These are phyloP conservation scores for Lactarius indigo DNA, from an alignment of 768 basidiomycete species.

Conservation along the genomic window DNA sequence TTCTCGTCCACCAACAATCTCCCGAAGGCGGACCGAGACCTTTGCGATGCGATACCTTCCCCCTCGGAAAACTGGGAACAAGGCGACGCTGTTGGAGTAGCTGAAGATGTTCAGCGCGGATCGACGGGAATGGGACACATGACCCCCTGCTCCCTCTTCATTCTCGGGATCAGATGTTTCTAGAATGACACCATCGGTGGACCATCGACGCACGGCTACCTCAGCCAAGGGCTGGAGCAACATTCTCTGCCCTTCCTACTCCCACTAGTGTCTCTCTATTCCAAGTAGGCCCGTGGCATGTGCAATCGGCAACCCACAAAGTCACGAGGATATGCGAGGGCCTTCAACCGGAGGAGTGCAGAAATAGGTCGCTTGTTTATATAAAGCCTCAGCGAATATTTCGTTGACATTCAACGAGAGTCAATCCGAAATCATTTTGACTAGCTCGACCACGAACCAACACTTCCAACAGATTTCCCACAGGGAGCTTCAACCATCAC, in stretches of 20 bases:
- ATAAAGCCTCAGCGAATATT: too few relatives aligned
- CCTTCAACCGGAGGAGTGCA: conserved; percentile 74
- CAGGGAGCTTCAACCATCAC: too few relatives aligned
- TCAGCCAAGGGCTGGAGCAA: conserved; percentile 35
- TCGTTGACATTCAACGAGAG: too few relatives aligned
- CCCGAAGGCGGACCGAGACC: neutral
- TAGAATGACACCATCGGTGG: conserved; percentile 66
- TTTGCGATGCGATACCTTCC: neutral
- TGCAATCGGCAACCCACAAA: conserved; percentile 84
- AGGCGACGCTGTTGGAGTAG: too few relatives aligned
- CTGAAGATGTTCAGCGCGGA: neutral
- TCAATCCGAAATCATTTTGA: too few relatives aligned
- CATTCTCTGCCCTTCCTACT: conserved; percentile 38
- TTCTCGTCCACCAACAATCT: neutral
- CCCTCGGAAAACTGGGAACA: neutral
- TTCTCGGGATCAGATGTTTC: conserved; percentile 78
- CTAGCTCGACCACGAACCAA: too few relatives aligned
- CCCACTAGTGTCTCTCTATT: conserved; percentile 48
- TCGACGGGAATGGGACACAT: too few relatives aligned
- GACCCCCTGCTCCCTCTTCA: conserved; percentile 59
- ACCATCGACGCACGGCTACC: conserved; percentile 36
- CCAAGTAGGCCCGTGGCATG: conserved; percentile 82
- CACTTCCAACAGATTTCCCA: too few relatives aligned
- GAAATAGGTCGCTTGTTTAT: conserved; percentile 65
- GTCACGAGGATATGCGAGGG: conserved; percentile 90